Evolutionary conservation across 1,284 basidiomycete genomes (phyloP).

Genomic region (Cryptococcus deneoformans): DNA sequence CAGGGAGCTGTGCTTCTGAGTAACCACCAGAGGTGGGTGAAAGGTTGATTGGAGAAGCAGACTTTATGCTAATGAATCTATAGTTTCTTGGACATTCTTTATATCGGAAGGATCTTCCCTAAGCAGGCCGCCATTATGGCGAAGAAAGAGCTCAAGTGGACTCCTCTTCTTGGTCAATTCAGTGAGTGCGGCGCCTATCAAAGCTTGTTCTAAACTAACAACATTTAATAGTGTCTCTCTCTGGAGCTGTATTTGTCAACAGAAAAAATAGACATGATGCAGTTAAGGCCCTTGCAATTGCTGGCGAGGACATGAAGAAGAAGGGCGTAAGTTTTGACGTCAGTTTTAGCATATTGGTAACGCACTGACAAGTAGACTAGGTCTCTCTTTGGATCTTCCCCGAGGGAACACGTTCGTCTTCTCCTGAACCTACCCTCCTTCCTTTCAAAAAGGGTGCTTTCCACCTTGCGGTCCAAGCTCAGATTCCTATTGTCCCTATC

Average conservation of each 20-base stretch:
- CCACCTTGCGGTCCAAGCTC: slow-evolving; percentile 84
- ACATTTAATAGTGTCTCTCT: slow-evolving; percentile 61
- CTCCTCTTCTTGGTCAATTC: slow-evolving; percentile 85
- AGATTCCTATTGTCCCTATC: slow-evolving; percentile 82
- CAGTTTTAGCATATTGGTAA: background rate
- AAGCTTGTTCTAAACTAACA: background rate
- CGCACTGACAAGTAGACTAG: slow-evolving; percentile 29
- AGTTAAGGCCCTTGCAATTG: slow-evolving; percentile 69
- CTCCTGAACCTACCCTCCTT: slow-evolving; percentile 64
- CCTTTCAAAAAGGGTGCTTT: slow-evolving; percentile 99
- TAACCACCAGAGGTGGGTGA: slow-evolving; percentile 76
- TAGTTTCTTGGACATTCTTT: slow-evolving; percentile 78
- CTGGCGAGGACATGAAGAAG: slow-evolving; percentile 77
- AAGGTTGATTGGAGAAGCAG: background rate
- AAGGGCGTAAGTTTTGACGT: slow-evolving; percentile 46
- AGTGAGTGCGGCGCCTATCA: slow-evolving; percentile 43
- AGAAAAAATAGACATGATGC: slow-evolving; percentile 75
- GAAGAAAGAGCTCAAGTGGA: slow-evolving; percentile 85
- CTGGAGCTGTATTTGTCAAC: slow-evolving; percentile 93
- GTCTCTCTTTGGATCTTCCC: slow-evolving; percentile 88
- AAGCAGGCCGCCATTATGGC: slow-evolving; percentile 83
- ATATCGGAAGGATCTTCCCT: slow-evolving; percentile 85
- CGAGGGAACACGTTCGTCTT: slow-evolving; percentile 81
- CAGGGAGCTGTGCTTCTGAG: slow-evolving; percentile 65
- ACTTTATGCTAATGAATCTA: too few species aligned